Percentiles rank a stretch among this genome's conserved stretches.
phyloP scores from a whole-genome alignment of 805 yeast genomes.

The Kuraishia cidri region DNA sequence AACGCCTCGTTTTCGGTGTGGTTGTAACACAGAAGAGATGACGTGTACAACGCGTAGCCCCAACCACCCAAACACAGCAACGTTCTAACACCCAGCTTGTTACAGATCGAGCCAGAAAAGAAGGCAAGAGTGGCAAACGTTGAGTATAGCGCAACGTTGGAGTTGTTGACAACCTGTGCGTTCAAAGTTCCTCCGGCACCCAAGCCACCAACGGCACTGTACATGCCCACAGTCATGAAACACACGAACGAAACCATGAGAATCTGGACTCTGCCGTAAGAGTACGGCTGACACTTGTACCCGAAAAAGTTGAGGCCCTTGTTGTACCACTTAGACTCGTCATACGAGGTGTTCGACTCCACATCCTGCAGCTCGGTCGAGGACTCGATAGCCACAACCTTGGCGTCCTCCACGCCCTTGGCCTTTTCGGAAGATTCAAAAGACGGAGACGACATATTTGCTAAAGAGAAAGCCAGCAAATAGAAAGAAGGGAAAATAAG shows the following conservation, averaged over 20 bases:
- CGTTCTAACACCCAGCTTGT: slow-evolving; percentile 34
- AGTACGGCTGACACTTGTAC: slow-evolving; percentile 1
- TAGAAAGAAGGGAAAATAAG: too few species aligned
- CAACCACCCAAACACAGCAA: slow-evolving; percentile 42
- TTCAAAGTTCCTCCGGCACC: slow-evolving; percentile 35
- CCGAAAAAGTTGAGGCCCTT: too few species aligned
- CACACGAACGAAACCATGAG: slow-evolving; percentile 30
- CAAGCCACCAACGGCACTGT: slow-evolving; percentile 39
- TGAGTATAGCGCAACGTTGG: slow-evolving; percentile 42
- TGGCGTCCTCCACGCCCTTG: too few species aligned
- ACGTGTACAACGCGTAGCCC: slow-evolving; percentile 44
- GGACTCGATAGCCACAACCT: slow-evolving; percentile 2
- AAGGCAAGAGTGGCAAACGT: slow-evolving; percentile 52
- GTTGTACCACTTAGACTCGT: background rate
- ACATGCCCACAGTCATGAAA: slow-evolving; percentile 39
- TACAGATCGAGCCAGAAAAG: slow-evolving; percentile 46
- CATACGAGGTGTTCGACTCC: background rate
- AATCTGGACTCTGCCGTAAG: slow-evolving; percentile 17
- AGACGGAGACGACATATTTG: too few species aligned
- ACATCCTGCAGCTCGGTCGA: background rate
- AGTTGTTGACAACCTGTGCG: slow-evolving; percentile 32
- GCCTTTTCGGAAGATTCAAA: too few species aligned
- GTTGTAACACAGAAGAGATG: slow-evolving; percentile 35
- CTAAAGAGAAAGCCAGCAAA: too few species aligned
- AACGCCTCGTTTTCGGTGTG: slow-evolving; percentile 36